Evolutionary conservation across 352 stramenopile genomes (phyloP), one percentile per base, ranked within the genome.

Genomic region (Phytophthora citrophthora): DNA sequence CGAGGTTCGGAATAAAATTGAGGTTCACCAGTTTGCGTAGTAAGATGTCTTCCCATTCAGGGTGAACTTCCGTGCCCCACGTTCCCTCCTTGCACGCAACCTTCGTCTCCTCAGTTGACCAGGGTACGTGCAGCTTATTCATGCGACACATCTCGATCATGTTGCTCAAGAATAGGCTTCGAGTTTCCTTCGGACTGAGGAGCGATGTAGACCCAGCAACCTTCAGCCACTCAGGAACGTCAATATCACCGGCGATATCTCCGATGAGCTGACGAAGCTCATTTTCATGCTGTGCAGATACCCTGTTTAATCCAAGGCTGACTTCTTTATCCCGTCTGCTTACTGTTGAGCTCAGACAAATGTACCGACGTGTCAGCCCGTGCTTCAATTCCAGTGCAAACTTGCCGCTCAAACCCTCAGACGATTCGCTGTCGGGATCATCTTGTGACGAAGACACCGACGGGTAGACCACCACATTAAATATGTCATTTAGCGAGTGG

Each of bases 141-240:
- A 94, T 91, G 7, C 84, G 81, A 38, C 85, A 93, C 83, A 96
- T 93, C 51, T 96, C 88, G 49, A 96, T 88, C 73, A 96, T 75
- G 49, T 96, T 96, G 62, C 82, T 86, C 43, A 96, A 36, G 54
- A 94, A 93, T 27, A 96, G 48, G 47, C 84, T 96, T 48, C 88
- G 69, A 23, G 81, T 71, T 49, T 94, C 88, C 54, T 92, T 93
- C 13, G 86, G 75, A 49, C 77, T 94, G 10, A 96, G 65, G 9
- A 96, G 43, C 15, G 85, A 92, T 11, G 84, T 85, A 5, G 88
- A 81, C 2, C 88, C 88, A 31, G 88, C 86, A 50, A 93, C 68
- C 31, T 85, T 80, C 20, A 96, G 70, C 86, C 86, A 94, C 13
- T 76, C 58, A 10, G 86, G 83, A 36, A 91, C 62, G 7, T 73